phyloP scores from a whole-genome alignment of 2,329 filamentous ascomycete genomes.

The Furcasterigmium furcatum region DNA sequence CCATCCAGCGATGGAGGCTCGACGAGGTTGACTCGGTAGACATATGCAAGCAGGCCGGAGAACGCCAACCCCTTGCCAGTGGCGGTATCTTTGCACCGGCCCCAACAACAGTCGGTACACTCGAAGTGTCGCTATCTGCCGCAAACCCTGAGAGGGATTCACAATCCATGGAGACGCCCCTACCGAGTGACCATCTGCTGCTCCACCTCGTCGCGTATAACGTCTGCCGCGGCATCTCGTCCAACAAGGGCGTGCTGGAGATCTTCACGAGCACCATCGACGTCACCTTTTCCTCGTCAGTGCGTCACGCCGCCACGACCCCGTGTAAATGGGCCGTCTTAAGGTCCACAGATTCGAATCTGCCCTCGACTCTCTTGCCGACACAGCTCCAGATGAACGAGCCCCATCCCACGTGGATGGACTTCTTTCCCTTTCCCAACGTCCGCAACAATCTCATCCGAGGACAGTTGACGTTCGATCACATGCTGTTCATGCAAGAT shows the following conservation, averaged over 20 bases:
- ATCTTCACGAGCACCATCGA: neutral
- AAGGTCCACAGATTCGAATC: neutral
- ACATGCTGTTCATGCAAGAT: neutral
- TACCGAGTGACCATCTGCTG: neutral
- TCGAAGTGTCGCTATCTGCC: neutral
- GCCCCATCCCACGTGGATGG: neutral
- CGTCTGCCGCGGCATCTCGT: neutral
- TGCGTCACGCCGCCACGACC: neutral
- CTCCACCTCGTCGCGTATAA: neutral
- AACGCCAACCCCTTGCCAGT: neutral
- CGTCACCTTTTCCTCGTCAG: neutral
- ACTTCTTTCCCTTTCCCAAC: neutral
- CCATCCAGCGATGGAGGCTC: neutral
- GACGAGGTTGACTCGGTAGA: too few species aligned
- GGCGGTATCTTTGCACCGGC: neutral
- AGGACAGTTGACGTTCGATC: neutral
- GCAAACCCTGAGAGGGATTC: neutral
- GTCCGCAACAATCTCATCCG: constrained; percentile 1
- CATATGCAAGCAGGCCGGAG: neutral
- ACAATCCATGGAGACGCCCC: neutral
- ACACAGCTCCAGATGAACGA: neutral
- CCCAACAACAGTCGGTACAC: neutral
- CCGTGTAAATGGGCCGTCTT: neutral
- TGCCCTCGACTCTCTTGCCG: neutral
- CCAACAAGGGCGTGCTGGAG: neutral